These are phyloP conservation scores for Parathielavia hyrcaniae DNA, from an alignment of 495 filamentous ascomycete genomes.

Conservation along the genomic window DNA sequence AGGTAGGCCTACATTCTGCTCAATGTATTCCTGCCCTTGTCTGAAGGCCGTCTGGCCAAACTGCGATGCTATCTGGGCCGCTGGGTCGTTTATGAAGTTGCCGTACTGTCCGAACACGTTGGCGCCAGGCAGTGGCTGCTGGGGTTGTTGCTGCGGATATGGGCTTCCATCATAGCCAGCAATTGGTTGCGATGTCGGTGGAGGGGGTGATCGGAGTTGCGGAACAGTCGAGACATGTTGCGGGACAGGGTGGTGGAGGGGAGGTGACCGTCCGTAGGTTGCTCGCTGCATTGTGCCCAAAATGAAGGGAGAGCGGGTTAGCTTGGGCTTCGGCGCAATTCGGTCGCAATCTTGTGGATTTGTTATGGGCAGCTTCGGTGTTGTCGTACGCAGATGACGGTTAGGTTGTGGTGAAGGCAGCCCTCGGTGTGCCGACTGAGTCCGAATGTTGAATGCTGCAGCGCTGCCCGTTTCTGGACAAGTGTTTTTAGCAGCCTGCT, in stretches of 20 bases:
- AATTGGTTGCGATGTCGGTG: conserved; percentile 66
- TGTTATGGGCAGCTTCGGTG: neutral
- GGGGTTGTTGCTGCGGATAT: conserved; percentile 54
- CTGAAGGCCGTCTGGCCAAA: conserved; percentile 85
- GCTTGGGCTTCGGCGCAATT: neutral
- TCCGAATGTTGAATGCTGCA: conserved; percentile 1
- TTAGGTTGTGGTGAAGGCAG: neutral
- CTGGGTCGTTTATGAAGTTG: conserved; percentile 88
- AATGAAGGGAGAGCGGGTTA: neutral
- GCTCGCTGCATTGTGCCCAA: conserved; percentile 67
- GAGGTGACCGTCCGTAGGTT: conserved; percentile 81
- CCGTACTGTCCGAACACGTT: conserved; percentile 68
- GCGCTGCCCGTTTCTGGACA: conserved; percentile 28
- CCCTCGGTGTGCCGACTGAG: neutral
- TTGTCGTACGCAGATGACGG: neutral
- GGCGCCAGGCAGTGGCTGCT: conserved; percentile 41
- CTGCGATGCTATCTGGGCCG: conserved; percentile 94
- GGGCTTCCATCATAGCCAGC: conserved; percentile 70
- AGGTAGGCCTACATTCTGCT: conserved; percentile 66
- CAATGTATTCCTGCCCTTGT: conserved; percentile 85
- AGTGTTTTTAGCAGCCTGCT: conserved; percentile 35
- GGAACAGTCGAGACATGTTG: conserved; percentile 98
- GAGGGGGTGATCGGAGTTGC: conserved; percentile 95
- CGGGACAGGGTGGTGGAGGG: conserved; percentile 94
- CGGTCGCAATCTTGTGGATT: neutral